Conservation (phyloP, 176 grass and related monocot genomes). For the Chloris gayana region DNA sequence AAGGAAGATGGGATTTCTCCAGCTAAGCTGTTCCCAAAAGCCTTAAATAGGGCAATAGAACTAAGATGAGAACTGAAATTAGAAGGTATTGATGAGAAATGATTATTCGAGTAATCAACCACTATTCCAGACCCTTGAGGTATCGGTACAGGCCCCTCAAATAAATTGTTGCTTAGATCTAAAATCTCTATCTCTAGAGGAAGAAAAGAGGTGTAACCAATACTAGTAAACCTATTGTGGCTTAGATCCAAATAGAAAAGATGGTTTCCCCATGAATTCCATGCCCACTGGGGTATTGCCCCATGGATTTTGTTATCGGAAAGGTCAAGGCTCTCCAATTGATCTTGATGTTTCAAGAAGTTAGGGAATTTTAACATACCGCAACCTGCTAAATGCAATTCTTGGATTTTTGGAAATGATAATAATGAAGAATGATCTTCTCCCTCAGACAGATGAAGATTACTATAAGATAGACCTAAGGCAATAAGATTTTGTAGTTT, state of each 20-base stretch:
- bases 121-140: not conserved
- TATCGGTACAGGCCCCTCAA: not conserved
- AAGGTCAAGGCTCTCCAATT: slow-evolving; percentile 33
- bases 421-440: not conserved
- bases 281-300: slow-evolving; percentile 46
- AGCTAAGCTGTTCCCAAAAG: slow-evolving; percentile 14
- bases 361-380: slow-evolving; percentile 44
- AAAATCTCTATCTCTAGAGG: too few species aligned
- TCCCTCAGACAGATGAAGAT: slow-evolving; percentile 36
- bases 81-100: not conserved
- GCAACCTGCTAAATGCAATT: slow-evolving; percentile 41
- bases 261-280: slow-evolving; percentile 11
- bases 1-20: not conserved
- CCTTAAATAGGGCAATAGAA: slow-evolving; percentile 1
- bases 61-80: slow-evolving; percentile 38
- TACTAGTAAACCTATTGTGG: slow-evolving; percentile 37
- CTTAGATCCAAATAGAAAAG: slow-evolving; percentile 24
- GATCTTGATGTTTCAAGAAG: slow-evolving; percentile 36
- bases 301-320: slow-evolving; percentile 45
- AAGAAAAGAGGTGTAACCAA: slow-evolving; percentile 22
- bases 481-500: slow-evolving; percentile 28
- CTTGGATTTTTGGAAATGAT: not conserved
- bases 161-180: not conserved
- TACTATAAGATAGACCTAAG: slow-evolving; percentile 53
- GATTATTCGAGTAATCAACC: slow-evolving; percentile 4